Evolutionary conservation across 139 green algal species (phyloP).

Genomic region (Tetraselmis striata): DNA sequence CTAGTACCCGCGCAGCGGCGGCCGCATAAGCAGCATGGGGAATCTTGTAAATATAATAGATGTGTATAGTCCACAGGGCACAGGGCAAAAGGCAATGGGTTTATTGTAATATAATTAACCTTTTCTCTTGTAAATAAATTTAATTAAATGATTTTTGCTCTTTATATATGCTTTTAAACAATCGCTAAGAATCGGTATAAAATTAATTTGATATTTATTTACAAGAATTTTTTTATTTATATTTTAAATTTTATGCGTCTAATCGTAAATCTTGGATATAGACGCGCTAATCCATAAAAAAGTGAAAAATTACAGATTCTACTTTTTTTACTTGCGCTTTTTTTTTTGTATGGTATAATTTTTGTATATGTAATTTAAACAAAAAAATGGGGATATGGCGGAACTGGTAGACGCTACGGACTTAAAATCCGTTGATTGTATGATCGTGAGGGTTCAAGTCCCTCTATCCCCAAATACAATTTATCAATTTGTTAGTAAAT

Average conservation of each 20-base stretch:
- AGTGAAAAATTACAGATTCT: constrained; percentile 19
- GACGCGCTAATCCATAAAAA: constrained; percentile 21
- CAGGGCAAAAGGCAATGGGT: neutral
- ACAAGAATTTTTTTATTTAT: constrained; percentile 29
- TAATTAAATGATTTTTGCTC: constrained; percentile 24
- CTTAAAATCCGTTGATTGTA: too few relatives aligned
- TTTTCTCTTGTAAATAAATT: constrained; percentile 36
- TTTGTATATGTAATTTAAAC: constrained; percentile 32
- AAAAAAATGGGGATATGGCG: too few relatives aligned
- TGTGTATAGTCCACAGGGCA: too few relatives aligned
- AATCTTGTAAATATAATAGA: too few relatives aligned
- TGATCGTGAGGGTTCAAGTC: too few relatives aligned
- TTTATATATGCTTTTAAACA: constrained; percentile 3
- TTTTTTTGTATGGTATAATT: constrained; percentile 16
- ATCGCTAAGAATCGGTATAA: constrained; percentile 10
- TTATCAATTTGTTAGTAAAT: constrained; percentile 19
- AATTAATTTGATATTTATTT: constrained; percentile 12
- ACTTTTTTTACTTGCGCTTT: constrained; percentile 18
- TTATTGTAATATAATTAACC: constrained; percentile 22
- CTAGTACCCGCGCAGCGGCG: too few relatives aligned
- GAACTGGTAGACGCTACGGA: too few relatives aligned
- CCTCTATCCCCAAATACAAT: too few relatives aligned
- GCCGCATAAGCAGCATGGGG: too few relatives aligned
- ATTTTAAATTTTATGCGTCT: constrained; percentile 20
- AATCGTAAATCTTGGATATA: constrained; percentile 21